Evolutionary conservation across 192 early-diverging fungal genomes (phyloP), one percentile per base, ranked within the genome.

Genomic region (Backusella liffmaniae): DNA sequence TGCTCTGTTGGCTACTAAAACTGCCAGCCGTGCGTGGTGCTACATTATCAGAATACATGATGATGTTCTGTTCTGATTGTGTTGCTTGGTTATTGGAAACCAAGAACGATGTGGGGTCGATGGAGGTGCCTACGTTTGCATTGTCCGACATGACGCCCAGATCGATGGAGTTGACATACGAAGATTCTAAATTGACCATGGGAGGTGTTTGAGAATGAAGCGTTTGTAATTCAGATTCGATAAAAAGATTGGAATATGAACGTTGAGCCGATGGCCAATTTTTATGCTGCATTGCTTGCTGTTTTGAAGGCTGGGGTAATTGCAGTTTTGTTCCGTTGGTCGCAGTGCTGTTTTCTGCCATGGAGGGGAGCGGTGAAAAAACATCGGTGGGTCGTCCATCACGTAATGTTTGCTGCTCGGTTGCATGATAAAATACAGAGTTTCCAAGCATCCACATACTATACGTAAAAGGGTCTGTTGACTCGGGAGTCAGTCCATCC

Each of bases 181-280:
- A 39, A 21, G 34, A 69, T 10, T 39, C 67, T 21, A 13, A 37
- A 37, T 69, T 23, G n/a, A 37, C 35, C 34, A 69, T 23, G 21
- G n/a, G 9, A 4, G 67, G 35, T 23, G 67, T 69, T 69, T 69
- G 67, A 21, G 34, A 69, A 36, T 69, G 67, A 9, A 69, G 35
- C 29, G 67, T 69, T 69, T 69, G 67, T 37, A 69, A n/a, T 69
- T 69, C 67, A 36, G 36, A 41, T 23, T 69, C 34, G 2, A 69
- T 41, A n/a, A 69, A 69, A 10, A 69, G 21, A 0, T 68, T 68
- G 8, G 35, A 36, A 7, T 3, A 37, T 21, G 34, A 37, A 3
- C 35, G 34, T 21, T 69, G 67, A 39, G 67, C 21, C 0, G 67
- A 13, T n/a, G 34, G 16, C 67, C 67, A 69, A 1, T n/a, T 69